Conservation (phyloP, 2,329 filamentous ascomycete species). For the Trichoderma sp. region DNA sequence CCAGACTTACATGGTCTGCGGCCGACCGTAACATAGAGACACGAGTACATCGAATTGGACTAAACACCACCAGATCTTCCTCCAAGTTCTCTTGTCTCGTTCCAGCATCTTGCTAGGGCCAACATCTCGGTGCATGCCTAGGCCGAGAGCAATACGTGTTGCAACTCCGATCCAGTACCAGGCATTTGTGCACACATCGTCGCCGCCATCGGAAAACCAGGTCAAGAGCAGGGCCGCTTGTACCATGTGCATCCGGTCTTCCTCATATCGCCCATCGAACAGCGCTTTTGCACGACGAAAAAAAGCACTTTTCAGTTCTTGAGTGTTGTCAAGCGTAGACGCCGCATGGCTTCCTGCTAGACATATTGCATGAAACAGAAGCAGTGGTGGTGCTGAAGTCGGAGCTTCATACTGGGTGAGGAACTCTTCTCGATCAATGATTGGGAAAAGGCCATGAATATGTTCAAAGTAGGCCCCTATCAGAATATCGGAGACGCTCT, state of each 20-base stretch:
- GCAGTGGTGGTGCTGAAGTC: background rate
- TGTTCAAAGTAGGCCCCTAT: background rate
- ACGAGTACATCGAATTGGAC: constrained; percentile 22
- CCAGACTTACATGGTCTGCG: background rate
- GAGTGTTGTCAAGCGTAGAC: background rate
- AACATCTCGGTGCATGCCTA: constrained; percentile 45
- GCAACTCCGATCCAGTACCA: background rate
- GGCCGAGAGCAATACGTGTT: background rate
- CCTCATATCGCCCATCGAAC: constrained; percentile 49
- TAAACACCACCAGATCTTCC: constrained; percentile 22
- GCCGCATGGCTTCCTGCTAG: background rate
- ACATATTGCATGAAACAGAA: background rate
- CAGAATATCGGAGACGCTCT: background rate
- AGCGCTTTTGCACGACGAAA: constrained; percentile 38
- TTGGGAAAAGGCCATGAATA: background rate
- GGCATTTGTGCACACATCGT: constrained; percentile 39
- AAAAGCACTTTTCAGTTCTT: background rate
- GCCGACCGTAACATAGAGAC: constrained; percentile 16
- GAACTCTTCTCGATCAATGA: background rate
- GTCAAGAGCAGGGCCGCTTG: constrained; percentile 50
- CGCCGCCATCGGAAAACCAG: constrained; percentile 50
- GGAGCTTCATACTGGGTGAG: background rate
- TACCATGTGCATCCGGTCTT: constrained; percentile 47
- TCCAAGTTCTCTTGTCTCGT: constrained; percentile 9
- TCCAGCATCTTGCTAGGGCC: constrained; percentile 2